Evolutionary conservation across 495 filamentous ascomycete species (phyloP), one percentile per base, ranked within the genome.

Genomic region (Neurospora sp.): DNA sequence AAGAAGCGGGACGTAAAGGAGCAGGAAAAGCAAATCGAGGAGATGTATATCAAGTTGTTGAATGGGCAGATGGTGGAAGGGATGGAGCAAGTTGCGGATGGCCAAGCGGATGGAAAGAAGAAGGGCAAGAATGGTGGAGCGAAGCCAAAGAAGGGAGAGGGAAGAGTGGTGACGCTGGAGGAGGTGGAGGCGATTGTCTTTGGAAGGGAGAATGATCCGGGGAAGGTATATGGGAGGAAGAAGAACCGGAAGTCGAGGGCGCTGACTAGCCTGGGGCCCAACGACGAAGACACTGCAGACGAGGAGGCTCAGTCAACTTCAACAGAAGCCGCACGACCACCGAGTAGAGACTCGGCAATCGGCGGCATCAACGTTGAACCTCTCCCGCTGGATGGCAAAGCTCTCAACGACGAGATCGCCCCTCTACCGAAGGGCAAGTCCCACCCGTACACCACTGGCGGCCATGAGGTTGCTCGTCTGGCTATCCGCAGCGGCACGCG

Each of bases 111-210:
- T 12, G 73, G 71, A n/a, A 38, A 70, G 31, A 75, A 68, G 38
- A 74, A 68, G 48, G 44, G 17, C 0, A 77, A 75, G 53, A 71
- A 74, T 20, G 76, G 77, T 48, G 69, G 10, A 27, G 22, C 71
- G 7, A 65, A 35, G 27, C 53, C 53, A 35, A 65, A 65, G 27
- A 65, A 65, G 27, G 53, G 53, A 65, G 53, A 35, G 31, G 73
- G 76, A 20, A 53, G 75, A 48, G 31, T 75, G 31, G 72, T 78
- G 6, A 59, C 73, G 8, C 73, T 73, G 59, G 78, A 59, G 35
- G 75, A 78, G 7, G 77, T 83, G 6, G 82, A 84, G 68, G 74
- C 39, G 3, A 48, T 76, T 6, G 76, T 85, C 8, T 84, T 83
- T 70, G 77, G 79, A 20, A 74, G 74, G 3, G 44, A 70, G 10